Evolutionary conservation across 78 protist species (phyloP), one percentile per base, ranked within the genome.

Genomic region (Dictyostelium firmibasis): DNA sequence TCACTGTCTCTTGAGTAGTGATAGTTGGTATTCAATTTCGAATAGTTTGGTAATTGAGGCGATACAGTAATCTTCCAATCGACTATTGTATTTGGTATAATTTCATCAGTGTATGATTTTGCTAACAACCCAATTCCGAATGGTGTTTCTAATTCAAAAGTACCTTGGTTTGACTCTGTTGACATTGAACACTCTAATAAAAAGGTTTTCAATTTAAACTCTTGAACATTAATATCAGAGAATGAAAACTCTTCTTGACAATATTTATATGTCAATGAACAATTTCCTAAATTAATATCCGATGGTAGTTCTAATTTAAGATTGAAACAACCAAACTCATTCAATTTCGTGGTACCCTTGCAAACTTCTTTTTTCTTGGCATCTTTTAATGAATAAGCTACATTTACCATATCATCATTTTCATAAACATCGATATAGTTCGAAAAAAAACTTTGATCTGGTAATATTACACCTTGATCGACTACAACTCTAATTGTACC

Each of bases 131-230:
- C 62, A 7, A 87, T 47, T 10, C 44, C 81, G 62, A 87, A 87
- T 31, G 86, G 64, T 16, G 38, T 33, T 3, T 72, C 79, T 9
- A 33, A 29, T 72, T 72, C 79, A 72, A 16, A 27, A 0, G 25
- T 13, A 67, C 75, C 75, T 16, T 10, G 16, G 31, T 72, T 31
- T 4, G 43, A 14, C 18, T 87, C 47, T 14, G 41, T 38, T 53
- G 31, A 18, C 14, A 20, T 29, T 9, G 41, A 35, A 1, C 31
- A 27, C 14, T 87, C 81, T 9, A 87, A 77, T 3, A 47, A 20
- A 31, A 79, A 87, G 25, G 81, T 47, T 43, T 87, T 87, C 35
- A 77, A 36, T 27, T 87, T 87, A 50, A 82, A 87, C 33, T 87
- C 93, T 36, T 77, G 27, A 1, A 86, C 92, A 10, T 20, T 33